Conservation (phyloP, 2,329 filamentous ascomycete species). For the Exophiala alcalophila region DNA sequence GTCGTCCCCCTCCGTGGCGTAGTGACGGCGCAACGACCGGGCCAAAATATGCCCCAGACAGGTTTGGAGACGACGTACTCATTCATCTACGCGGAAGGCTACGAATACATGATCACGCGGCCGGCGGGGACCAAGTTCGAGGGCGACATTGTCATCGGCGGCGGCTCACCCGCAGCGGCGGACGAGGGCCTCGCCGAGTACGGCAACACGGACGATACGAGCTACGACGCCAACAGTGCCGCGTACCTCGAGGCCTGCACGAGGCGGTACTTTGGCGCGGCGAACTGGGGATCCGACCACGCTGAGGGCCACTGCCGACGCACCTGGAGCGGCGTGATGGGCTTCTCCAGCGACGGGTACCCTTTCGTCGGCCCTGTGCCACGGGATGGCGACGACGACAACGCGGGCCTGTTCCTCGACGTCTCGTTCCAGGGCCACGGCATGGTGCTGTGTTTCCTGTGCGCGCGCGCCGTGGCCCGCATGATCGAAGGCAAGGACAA, state of each 20-base stretch:
- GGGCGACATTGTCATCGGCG: conserved; percentile 36
- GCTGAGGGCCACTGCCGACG: conserved; percentile 44
- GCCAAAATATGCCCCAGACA: conserved; percentile 29
- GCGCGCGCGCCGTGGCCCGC: conserved; percentile 20
- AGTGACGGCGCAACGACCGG: conserved; percentile 45
- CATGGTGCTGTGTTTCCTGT: conserved; percentile 28
- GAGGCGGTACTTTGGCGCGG: conserved; percentile 34
- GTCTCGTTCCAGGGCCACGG: conserved; percentile 29
- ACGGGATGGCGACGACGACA: too few species aligned
- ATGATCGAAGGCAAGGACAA: conserved; percentile 21
- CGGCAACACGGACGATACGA: conserved; percentile 33
- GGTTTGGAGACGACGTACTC: conserved; percentile 29
- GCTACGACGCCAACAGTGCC: conserved; percentile 30
- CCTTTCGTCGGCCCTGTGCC: conserved; percentile 52
- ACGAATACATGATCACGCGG: conserved; percentile 39
- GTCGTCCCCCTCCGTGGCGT: conserved; percentile 54
- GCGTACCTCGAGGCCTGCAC: conserved; percentile 31
- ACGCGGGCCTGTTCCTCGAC: conserved; percentile 28
- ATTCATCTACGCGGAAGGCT: conserved; percentile 34
- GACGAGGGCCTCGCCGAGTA: conserved; percentile 23
- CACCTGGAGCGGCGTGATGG: conserved; percentile 59
- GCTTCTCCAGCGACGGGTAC: conserved; percentile 52
- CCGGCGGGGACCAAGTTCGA: conserved; percentile 28
- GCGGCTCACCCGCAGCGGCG: conserved; percentile 25
- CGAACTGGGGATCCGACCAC: conserved; percentile 45